Evolutionary conservation across 495 filamentous ascomycete species (phyloP), one percentile per base, ranked within the genome.

Genomic region (Penicillium alfredii): DNA sequence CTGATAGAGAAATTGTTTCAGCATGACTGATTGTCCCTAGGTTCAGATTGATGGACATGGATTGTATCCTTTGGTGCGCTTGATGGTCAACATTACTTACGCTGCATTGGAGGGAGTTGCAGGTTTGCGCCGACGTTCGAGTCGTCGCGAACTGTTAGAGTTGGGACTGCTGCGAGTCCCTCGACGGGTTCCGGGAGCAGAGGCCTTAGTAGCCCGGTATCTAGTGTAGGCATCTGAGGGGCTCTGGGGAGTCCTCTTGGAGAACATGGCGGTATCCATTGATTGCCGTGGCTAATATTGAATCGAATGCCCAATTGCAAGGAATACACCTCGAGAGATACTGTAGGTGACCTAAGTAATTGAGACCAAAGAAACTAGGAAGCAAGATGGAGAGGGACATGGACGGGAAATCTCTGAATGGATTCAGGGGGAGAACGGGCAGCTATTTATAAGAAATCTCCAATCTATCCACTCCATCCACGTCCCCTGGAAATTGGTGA

Each of bases 171-270:
- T 40, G 23, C 45, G 43, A 7, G 34, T 16, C 22, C 30, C 20
- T 9, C 38, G 28, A 15, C 46, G 47, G 7, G 53, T 26, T 12
- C 44, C 40, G 2, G 35, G 25, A 8, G 43, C 32, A 9, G 46
- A 46, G 4, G 49, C 53, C 36, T 74, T 76, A 6, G 58, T 44
- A 2, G 71, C 64, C 18, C 71, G 58, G 44, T 76, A 69, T 45
- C 61, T 65, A 42, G 62, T 55, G 34, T 71, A 65, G 45, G 56
- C 65, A 8, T 65, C 68, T 6, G 60, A 51, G 15, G 59, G 68
- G 20, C 43, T 38, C 32, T 54, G 50, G 4, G 49, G 47, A 4
- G 42, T 34, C 35, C 55, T 49, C 35, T 49, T 62, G 35, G 56
- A 45, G 13, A 69, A 40, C 60, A 66, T 67, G 16, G 26, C 47